Evolutionary conservation across 140 eudicot genomes (phyloP), one percentile per base, ranked within the genome.

Genomic region (Anethum foeniculum): DNA sequence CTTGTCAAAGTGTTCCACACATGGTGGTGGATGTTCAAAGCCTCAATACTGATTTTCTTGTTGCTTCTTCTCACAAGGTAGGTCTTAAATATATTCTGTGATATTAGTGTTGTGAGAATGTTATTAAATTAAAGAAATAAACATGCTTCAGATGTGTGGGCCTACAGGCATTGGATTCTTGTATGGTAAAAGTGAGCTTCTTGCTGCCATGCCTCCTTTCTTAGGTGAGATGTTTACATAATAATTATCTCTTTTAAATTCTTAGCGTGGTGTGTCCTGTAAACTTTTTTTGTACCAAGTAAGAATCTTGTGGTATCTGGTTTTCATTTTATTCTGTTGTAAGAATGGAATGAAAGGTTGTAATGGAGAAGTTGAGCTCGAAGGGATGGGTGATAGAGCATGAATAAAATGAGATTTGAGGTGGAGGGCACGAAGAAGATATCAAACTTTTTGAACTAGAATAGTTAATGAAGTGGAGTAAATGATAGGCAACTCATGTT

Each of bases 101-200:
- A 54, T 80, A 19, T 7, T 23, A 67, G 51, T 44, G 81, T 21
- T 81, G 27, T 67, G 52, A 41, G 27, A 32, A 46, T 36, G 80
- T 82, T 68, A 74, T 81, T 79, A 81, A 41, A 87, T 81, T 87
- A 77, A 83, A 89, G 85, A 69, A 81, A 78, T 90, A 85, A 91
- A 79, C 93, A 85, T 92, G 92, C 93, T 91, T 93, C 98, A 96
- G 99, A 96, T 96, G 99, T 96, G 99, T 91, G 99, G 98, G 90
- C 99, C 99, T 82, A 96, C 99, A 88, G 99, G 99, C 92, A 81
- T 96, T 80, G 99, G 99, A 51, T 96, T 96, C 97, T 86, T 96
- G 76, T 96, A 92, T 80, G 99, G 97, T 56, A 96, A 93, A 78
- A 82, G 87, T 21, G 97, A 96, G 91, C 89, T 92, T 62, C 82